Evolutionary conservation across 768 basidiomycete genomes (phyloP), one percentile per base, ranked within the genome.

Genomic region (Rhodotorula taiwanensis): DNA sequence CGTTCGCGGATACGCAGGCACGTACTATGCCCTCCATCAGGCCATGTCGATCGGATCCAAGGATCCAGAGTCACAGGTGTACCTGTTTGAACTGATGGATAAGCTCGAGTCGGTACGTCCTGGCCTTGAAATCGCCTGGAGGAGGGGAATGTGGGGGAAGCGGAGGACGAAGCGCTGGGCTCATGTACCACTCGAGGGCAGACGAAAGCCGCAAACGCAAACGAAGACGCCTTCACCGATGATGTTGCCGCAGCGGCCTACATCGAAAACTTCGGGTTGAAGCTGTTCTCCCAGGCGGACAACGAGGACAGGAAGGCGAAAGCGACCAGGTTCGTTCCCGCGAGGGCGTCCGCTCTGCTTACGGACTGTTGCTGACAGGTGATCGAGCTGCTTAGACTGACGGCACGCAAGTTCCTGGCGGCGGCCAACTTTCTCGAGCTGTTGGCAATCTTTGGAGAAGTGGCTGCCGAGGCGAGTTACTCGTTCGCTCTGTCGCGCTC

Each of bases 371-470:
- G 28, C 51, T 25, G 31, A 28, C 30, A 9, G 6, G 1, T 11
- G 18, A 8, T 31, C 20, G 23, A 49, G 21, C n/a, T n/a, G n/a
- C n/a, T n/a, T 70, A 93, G 90, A 74, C 81, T 83, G 25, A 98
- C 93, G 2, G 91, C 94, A 8, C 88, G 87, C 74, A 94, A 93
- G 76, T 98, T 98, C 75, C 79, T 97, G 6, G 94, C 91, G 20
- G 90, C 94, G 36, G 86, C 90, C 55, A 89, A 90, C 74, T 98
- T 98, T 76, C 83, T 98, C 49, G 92, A 99, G 76, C 79, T 95
- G 33, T 81, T 97, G 56, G 83, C 81, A 52, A 81, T 84, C 8
- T 93, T 94, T 72, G 84, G 83, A 42, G 81, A 83, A 67, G 68
- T 77, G 11, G 80, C 83, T 52, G 82, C 10, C 68, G 79, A 82